These are phyloP conservation scores for Cupressus sempervirens DNA, from an alignment of 75 land plant genomes.

Conservation along the genomic window DNA sequence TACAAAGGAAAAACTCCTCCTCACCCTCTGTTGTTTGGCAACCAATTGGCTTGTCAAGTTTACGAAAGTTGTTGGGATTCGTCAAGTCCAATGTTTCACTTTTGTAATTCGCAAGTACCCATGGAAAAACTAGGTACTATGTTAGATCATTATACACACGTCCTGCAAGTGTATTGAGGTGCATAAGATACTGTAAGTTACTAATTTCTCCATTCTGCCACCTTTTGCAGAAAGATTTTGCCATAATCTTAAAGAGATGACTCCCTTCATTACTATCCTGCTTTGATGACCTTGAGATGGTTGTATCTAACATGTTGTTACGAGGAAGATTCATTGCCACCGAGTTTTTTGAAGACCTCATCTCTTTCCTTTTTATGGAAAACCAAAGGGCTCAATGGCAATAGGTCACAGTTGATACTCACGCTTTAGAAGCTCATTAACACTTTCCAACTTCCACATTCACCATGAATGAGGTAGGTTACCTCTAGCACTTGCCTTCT, in stretches of 20 bases:
- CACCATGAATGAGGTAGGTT: conserved; percentile 86
- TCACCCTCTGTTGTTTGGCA: conserved; percentile 91
- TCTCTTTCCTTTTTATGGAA: conserved; percentile 99
- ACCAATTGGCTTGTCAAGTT: conserved; percentile 97
- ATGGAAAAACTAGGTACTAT: conserved; percentile 98
- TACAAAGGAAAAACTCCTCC: conserved; percentile 92
- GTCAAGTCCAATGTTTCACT: conserved; percentile 73
- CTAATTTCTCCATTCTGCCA: conserved; percentile 99
- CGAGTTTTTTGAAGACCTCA: conserved; percentile 93
- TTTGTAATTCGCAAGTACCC: conserved; percentile 97
- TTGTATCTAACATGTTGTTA: conserved; percentile 95
- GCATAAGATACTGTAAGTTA: conserved; percentile 99
- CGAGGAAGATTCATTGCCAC: conserved; percentile 94
- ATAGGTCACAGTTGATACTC: conserved; percentile 98
- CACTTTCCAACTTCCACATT: conserved; percentile 98
- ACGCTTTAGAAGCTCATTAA: conserved; percentile 94
- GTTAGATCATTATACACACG: conserved; percentile 99
- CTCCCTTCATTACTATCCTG: conserved; percentile 91
- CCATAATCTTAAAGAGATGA: conserved; percentile 92
- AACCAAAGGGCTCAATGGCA: conserved; percentile 93
- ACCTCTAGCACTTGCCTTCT: conserved; percentile 60
- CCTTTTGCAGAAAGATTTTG: conserved; percentile 95
- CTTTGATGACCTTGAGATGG: conserved; percentile 92
- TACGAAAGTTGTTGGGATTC: conserved; percentile 73
- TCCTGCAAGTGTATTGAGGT: conserved; percentile 97